These are phyloP conservation scores for Lineolata rhizophorae DNA, from an alignment of 495 filamentous ascomycete genomes.

Conservation along the genomic window DNA sequence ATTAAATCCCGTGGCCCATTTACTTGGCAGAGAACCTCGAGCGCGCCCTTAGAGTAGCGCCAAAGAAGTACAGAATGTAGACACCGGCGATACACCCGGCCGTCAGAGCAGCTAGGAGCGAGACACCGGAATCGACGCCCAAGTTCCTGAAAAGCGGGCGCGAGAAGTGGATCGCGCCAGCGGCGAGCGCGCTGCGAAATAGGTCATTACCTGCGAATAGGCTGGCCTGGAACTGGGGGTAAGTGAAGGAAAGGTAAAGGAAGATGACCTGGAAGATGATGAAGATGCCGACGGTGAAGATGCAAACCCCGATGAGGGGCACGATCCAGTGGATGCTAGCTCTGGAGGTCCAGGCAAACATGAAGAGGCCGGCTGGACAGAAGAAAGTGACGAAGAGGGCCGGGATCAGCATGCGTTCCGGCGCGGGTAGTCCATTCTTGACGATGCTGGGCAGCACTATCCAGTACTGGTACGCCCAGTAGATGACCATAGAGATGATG, in stretches of 20 bases:
- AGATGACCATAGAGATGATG: slow-evolving; percentile 26
- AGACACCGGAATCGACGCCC: slow-evolving; percentile 30
- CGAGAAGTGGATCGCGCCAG: slow-evolving; percentile 30
- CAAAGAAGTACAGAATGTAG: slow-evolving; percentile 26
- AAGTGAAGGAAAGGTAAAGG: slow-evolving; percentile 35
- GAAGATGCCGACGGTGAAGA: slow-evolving; percentile 28
- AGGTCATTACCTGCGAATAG: slow-evolving; percentile 40
- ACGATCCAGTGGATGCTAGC: slow-evolving; percentile 35
- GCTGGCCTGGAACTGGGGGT: slow-evolving; percentile 36
- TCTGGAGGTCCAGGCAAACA: slow-evolving; percentile 36
- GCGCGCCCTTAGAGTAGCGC: slow-evolving; percentile 20
- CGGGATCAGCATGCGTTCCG: slow-evolving; percentile 29
- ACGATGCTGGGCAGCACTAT: slow-evolving; percentile 26
- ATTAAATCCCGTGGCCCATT: no score
- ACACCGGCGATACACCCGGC: slow-evolving; percentile 32
- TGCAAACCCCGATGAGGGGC: slow-evolving; percentile 28
- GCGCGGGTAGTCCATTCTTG: slow-evolving; percentile 19
- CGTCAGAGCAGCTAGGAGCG: slow-evolving; percentile 31
- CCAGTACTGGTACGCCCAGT: slow-evolving; percentile 26
- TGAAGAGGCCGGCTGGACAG: slow-evolving; percentile 34
- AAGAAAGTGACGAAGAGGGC: slow-evolving; percentile 28
- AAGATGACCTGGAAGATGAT: slow-evolving; percentile 38
- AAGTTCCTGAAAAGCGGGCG: slow-evolving; percentile 31
- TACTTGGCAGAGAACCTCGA: slow-evolving; percentile 9
- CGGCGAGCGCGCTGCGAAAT: slow-evolving; percentile 30